Evolutionary conservation across 2,329 filamentous ascomycete species (phyloP).

Genomic region (Blastomyces gilchristii): DNA sequence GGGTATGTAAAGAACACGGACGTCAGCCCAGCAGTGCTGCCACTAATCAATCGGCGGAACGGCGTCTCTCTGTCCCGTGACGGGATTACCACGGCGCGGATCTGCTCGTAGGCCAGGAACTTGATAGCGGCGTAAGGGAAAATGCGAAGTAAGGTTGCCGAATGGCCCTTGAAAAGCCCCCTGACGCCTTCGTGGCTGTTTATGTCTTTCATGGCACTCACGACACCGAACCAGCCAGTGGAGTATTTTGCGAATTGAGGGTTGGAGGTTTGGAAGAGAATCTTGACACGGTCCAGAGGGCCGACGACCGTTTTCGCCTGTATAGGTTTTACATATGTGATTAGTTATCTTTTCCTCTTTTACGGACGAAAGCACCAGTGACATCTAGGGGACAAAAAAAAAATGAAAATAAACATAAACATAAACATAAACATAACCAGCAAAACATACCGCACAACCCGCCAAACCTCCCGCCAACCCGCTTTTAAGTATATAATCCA

Average conservation of each 20-base stretch:
- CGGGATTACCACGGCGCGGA: conserved; percentile 68
- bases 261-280: conserved; percentile 92
- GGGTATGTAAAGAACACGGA: conserved; percentile 96
- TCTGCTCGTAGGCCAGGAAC: conserved; percentile 95
- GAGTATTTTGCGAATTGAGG: conserved; percentile 90
- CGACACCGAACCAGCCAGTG: conserved; percentile 75
- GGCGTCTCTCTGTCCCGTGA: conserved; percentile 66
- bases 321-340: conserved; percentile 6
- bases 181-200: conserved; percentile 60
- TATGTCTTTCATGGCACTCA: conserved; percentile 74
- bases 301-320: conserved; percentile 93
- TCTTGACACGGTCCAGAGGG: conserved; percentile 94
- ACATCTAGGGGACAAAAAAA: neutral
- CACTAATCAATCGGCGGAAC: conserved; percentile 49
- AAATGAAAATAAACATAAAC: too few relatives aligned
- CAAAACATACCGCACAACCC: conserved; percentile 68
- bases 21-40: conserved; percentile 56
- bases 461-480: conserved; percentile 81
- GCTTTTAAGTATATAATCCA: conserved; percentile 75
- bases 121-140: conserved; percentile 98
- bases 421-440: neutral
- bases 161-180: conserved; percentile 88
- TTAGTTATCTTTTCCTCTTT: too few relatives aligned
- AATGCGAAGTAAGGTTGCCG: conserved; percentile 82
- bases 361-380: conserved; percentile 6